Base-by-base conservation (phyloP, 331 rosid species). In the Spiraea crenata region DNA sequence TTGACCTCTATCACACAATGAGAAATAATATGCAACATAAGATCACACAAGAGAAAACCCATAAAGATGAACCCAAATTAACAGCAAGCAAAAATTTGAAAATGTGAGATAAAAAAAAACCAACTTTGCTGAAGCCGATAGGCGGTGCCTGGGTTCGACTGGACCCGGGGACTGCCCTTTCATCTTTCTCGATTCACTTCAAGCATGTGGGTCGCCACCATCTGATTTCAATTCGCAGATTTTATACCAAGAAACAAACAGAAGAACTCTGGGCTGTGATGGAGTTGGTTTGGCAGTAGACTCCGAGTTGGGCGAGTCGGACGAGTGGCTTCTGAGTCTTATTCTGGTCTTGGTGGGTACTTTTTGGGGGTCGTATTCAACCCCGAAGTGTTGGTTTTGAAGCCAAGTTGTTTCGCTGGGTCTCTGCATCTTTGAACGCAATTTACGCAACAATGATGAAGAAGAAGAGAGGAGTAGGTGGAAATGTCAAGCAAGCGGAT, bases 101-200 rank as follows among this genome's bases (percentile, higher is more conserved):
- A 56, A n/a, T 3, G 37, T 15, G 37, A 20, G 37, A 35, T 9
- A 3, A 17, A 72, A 42, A 71, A 63, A 64, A 68, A 70, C 77
- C 56, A 37, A 93, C 99, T 71, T 81, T n/a, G 74, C 41, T n/a
- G 90, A 84, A 78, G 87, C 74, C n/a, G 92, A 86, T 48, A 80
- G 77, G 35, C 97, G 99, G 77, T 71, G 83, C 9, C 97, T 85
- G 9, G 91, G 91, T 85, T 93, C 99, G 6, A 80, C 66, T 62
- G 74, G 73, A 76, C 66, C 83, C 1, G 86, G 85, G 45, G 91
- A 78, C 31, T 80, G 72, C 62, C 80, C 90, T 83, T 96, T 90
- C 97, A 93, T 93, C 59, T 79, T 72, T 55, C 69, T 73, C 2
- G 35, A 49, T 70, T 76, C 82, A 72, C 76, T 57, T 39, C 55